Evolutionary conservation across 2,329 filamentous ascomycete genomes (phyloP), one percentile per base, ranked within the genome.

Genomic region (Fusarium caatingaense): DNA sequence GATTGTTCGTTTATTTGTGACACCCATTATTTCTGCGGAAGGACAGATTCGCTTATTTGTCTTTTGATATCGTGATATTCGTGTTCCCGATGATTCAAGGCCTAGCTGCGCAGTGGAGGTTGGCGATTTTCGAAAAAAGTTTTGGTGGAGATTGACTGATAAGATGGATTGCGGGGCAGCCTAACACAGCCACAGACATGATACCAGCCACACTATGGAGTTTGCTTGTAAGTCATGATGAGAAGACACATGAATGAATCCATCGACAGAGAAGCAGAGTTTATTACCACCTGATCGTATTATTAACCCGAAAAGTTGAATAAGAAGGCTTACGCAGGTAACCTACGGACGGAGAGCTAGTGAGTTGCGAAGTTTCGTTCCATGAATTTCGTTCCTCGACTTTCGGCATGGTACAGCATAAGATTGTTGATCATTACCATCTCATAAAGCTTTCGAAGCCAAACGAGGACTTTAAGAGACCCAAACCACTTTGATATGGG

Each of bases 1-100:
- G 68, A 89, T 85, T n/a, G 88, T 90, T 47, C 85, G 84, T 77
- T 90, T 90, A 71, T 88, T 88, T 30, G 86, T 83, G 66, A 92
- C 87, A 47, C 91, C 92, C 92, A 94, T 94, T 15, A 15, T 72
- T 47, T 25, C 34, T 34, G 27, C 45, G 8, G 11, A 13, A 32
- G 21, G 8, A 37, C 13, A 20, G 21, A 16, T 27, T 30, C 18
- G 49, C 12, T 25, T 18, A 28, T 28, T 40, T 30, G 27, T 15
- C 18, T 16, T 23, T 53, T 46, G 18, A 15, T 28, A 42, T 27
- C 34, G 44, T 48, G 49, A 58, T 55, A 27, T 34, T 53, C 55
- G 44, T 63, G 34, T 55, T 23, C 40, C 58, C 18, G 34, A 60
- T 18, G 46, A 37, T 53, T 46, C 40, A 48, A 49, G 40, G 41